Percentiles rank a stretch among this genome's conserved stretches.
phyloP scores from a whole-genome alignment of 2,329 filamentous ascomycete genomes.

The Furcasterigmium sp. region DNA sequence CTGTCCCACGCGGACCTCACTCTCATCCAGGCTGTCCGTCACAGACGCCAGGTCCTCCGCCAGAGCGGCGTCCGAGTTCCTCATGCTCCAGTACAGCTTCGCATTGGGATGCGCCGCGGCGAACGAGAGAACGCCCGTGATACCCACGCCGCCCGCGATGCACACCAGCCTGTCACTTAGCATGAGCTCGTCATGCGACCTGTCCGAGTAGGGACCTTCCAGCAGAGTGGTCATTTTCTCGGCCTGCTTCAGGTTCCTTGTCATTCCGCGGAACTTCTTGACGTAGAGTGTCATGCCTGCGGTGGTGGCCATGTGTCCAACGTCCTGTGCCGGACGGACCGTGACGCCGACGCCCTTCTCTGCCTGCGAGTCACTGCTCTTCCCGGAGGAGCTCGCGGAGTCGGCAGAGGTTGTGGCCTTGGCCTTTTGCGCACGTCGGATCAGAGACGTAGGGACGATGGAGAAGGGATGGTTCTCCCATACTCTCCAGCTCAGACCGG shows the following conservation, averaged over 20 bases:
- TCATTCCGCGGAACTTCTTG: slow-evolving; percentile 4
- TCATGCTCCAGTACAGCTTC: neutral
- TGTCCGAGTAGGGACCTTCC: slow-evolving; percentile 26
- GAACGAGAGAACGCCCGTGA: slow-evolving; percentile 4
- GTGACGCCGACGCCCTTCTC: slow-evolving; percentile 5
- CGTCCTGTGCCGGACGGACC: neutral
- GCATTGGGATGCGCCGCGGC: neutral
- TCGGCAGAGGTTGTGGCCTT: neutral
- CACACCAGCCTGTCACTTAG: neutral
- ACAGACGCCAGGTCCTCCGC: neutral
- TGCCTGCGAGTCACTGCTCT: slow-evolving; percentile 2
- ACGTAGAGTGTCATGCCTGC: slow-evolving; percentile 6
- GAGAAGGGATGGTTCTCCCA: slow-evolving; percentile 24
- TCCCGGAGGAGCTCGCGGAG: neutral
- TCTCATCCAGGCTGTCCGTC: neutral
- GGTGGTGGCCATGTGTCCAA: neutral
- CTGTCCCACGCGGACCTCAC: slow-evolving; percentile 10
- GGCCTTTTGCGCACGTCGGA: slow-evolving; percentile 1
- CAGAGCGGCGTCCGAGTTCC: slow-evolving; percentile 5
- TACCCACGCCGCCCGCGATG: neutral
- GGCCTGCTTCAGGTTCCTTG: slow-evolving; percentile 3
- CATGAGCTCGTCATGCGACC: neutral
- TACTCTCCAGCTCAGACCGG: slow-evolving; percentile 25
- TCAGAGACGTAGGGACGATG: slow-evolving; percentile 2
- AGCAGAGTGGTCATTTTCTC: neutral